phyloP scores from a whole-genome alignment of 2,329 filamentous ascomycete genomes.

The Colletotrichum sp. region DNA sequence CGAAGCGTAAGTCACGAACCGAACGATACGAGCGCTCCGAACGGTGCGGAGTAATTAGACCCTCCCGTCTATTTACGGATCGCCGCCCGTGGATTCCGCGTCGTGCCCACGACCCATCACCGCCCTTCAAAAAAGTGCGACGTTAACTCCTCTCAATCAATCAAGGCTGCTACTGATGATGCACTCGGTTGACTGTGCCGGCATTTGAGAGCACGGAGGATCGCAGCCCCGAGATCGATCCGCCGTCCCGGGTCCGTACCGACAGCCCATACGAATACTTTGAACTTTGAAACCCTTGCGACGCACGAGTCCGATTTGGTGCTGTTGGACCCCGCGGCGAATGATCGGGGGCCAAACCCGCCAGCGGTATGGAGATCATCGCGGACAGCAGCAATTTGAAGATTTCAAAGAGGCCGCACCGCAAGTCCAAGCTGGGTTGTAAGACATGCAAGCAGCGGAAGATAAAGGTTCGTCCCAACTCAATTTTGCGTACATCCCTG shows the following conservation, averaged over 20 bases:
- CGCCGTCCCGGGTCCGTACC: background rate
- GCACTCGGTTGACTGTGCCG: background rate
- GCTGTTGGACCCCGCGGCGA: background rate
- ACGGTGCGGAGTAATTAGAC: background rate
- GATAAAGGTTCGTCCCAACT: constrained; percentile 42
- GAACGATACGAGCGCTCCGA: constrained; percentile 9
- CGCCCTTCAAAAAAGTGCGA: background rate
- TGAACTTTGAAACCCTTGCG: background rate
- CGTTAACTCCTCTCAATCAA: background rate
- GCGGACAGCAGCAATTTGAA: background rate
- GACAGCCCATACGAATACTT: background rate
- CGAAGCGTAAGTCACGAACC: background rate
- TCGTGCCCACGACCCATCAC: background rate
- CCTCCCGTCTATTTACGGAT: background rate
- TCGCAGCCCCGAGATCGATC: background rate
- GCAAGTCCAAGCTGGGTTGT: constrained; percentile 58
- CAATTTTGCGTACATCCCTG: background rate
- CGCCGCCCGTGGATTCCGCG: background rate
- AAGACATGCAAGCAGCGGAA: constrained; percentile 59
- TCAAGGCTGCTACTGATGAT: background rate
- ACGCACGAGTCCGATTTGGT: background rate
- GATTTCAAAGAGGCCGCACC: constrained; percentile 53
- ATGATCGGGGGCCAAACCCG: background rate
- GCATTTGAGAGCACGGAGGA: background rate
- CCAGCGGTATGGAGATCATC: background rate